Base-by-base conservation (phyloP, 1,139 yeast genomes). In the Yamadazyma triangularis region DNA sequence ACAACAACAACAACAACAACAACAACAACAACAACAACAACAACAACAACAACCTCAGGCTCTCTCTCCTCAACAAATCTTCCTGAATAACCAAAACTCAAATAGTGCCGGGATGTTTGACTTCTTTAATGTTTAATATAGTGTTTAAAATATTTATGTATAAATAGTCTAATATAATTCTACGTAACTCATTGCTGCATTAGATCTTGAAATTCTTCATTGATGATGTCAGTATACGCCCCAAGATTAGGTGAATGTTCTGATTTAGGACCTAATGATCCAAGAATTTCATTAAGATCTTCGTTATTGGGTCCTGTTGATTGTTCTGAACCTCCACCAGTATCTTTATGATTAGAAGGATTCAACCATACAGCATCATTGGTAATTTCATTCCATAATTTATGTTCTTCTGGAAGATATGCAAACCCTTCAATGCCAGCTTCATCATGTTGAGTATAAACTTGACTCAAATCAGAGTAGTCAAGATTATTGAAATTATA, bases 381-480 rank as follows among this genome's bases (percentile, higher is more conserved):
- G 2, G 86, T 76, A 39, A 83, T 77, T 45, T 81, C 86, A 50
- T 77, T 76, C 89, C 93, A 79, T 31, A 86, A 54, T 44, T 81
- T 72, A 43, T 75, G 72, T 45, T 82, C 87, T 31, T 67, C 73
- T 28, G 62, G 67, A 21, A 64, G 46, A 35, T 62, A 63, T 0
- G 71, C 60, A 24, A 65, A 51, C 4, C 73, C 73, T 44, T 67
- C 74, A 24, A 68, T 65, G 4, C 71, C 73, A 1, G 64, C 60
- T 33, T 61, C 52, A 33, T 62, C 59, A 51, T 60, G 44, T 30
- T 58, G 57, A 8, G 56, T 45, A 39, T 60, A 63, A 10, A 63
- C 50, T 31, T 60, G 63, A 10, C 55, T 58, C n/a, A 41, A 36
- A 9, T 41, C 47, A 23, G 28, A 28, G 15, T 36, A 25, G 8